Conservation (phyloP, 2,329 filamentous ascomycete genomes). For the Botryotinia calthae region DNA sequence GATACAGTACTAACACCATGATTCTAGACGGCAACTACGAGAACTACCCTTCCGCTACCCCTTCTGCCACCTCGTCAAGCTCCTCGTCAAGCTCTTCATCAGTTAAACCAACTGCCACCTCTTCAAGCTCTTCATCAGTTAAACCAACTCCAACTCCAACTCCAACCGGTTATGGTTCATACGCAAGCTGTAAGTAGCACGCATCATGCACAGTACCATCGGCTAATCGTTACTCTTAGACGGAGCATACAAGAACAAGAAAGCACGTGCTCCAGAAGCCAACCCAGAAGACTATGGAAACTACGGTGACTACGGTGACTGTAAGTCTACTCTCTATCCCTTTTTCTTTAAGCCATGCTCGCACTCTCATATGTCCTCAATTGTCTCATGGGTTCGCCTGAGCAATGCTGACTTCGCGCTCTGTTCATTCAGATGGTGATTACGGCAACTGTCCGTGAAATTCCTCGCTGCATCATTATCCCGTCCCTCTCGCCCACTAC, state of each 20-base stretch:
- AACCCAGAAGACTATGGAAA: constrained; percentile 9
- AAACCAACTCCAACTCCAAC: not conserved
- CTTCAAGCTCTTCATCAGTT: not conserved
- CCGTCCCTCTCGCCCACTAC: not conserved
- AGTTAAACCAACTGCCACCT: not conserved
- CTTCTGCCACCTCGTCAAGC: not conserved
- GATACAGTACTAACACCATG: constrained; percentile 1
- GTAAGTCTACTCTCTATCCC: not conserved
- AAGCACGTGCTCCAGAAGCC: constrained; percentile 17
- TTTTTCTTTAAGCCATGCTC: not conserved
- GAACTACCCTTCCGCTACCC: constrained; percentile 1
- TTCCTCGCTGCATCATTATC: too few species aligned
- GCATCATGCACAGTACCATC: not conserved
- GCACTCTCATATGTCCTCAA: constrained; percentile 3
- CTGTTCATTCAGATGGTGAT: constrained; percentile 4
- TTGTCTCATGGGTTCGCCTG: constrained; percentile 1
- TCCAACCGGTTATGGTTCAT: constrained; percentile 23
- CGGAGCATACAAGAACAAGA: constrained; percentile 19
- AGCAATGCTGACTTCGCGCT: constrained; percentile 1
- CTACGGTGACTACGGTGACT: constrained; percentile 1
- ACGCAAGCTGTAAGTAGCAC: constrained; percentile 18
- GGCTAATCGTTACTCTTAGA: not conserved
- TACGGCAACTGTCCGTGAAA: constrained; percentile 12
- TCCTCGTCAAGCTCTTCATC: not conserved
- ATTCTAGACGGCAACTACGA: constrained; percentile 14